Evolutionary conservation across 2,329 filamentous ascomycete genomes (phyloP), one percentile per base, ranked within the genome.

Genomic region (Colletotrichum sp.): DNA sequence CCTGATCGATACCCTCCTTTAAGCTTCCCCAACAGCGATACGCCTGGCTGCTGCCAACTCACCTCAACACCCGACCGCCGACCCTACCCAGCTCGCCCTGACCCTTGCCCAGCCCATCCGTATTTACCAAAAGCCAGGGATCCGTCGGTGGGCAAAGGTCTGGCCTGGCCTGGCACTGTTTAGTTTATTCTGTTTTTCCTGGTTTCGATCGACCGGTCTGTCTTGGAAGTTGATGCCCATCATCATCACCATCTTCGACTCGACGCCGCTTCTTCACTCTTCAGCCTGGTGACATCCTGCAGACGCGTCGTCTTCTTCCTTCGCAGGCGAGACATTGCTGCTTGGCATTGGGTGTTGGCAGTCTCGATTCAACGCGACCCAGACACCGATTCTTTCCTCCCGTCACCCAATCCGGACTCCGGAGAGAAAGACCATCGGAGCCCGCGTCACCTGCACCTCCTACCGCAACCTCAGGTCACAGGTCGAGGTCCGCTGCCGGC

Each of bases 31-130:
- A 34, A 63, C 39, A 72, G 52, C 52, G n/a, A 68, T 64, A 25
- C 32, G 62, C 39, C 69, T 68, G 63, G 29, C 12, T 61, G 57
- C 19, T 75, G 61, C 68, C 66, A 74, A 74, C 67, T 69, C 65
- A 63, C 29, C 44, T 59, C 44, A 32, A 36, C 16, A 61, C 57
- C 57, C 44, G 44, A 52, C 19, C 71, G 34, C 68, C 66, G 70
- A 74, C 67, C 63, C 65, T 55, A 16, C 44, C 36, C 44, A 22
- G 32, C 27, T 29, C 57, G 27, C 57, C 59, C 30, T 29, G 19
- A 34, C 62, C 29, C 62, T 39, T 74, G 67, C 34, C 68, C 49
- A 72, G 69, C 49, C 67, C 36, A 49, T 61, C 69, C 44, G 39
- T 73, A 72, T 52, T 73, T 63, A 63, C 44, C 57, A 19, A 62